Base-by-base conservation (phyloP, 768 basidiomycete species). In the Tephrocybe sp. region DNA sequence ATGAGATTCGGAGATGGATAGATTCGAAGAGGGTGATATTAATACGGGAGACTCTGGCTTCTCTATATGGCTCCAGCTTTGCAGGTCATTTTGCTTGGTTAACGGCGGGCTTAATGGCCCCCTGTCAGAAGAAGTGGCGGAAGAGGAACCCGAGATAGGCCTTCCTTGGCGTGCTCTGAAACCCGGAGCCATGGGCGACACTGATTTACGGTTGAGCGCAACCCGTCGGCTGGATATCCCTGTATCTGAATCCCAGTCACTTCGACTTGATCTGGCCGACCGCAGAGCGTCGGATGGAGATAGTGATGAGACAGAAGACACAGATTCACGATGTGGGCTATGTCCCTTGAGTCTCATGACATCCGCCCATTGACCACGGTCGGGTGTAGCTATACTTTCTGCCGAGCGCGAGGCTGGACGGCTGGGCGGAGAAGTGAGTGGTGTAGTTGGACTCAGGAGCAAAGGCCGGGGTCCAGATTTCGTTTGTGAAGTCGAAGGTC, bases 171-270 rank as follows among this genome's bases (percentile, higher is more conserved):
- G 62, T 16, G 70, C 62, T 48, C 75, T 72, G 50, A 73, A 79
- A 12, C 66, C 69, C 26, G 81, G 73, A 15, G 87, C 86, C 83
- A 88, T 84, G 3, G 88, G 86, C 4, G 88, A 89, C 4, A 87
- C 64, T 11, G 83, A 81, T 53, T 77, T 77, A 26, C 87, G 79
- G 60, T 87, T 85, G 42, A 90, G 59, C 21, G 80, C 78, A 12
- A 91, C 75, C 40, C 74, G 67, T 42, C 86, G 76, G 60, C 88
- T 86, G 9, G 66, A 57, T 50, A 51, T 59, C 35, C 53, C 60
- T 15, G 69, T 65, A 49, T 88, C 86, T 3, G 83, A 83, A 36
- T 85, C 84, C 57, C 74, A 69, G 39, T 82, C 83, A 11, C 76
- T 78, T 28, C 71, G 68, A 41, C 59, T 69, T 42, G 70, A 63